Evolutionary conservation across 2,329 filamentous ascomycete species (phyloP).

Genomic region (Microascus cirrosus): DNA sequence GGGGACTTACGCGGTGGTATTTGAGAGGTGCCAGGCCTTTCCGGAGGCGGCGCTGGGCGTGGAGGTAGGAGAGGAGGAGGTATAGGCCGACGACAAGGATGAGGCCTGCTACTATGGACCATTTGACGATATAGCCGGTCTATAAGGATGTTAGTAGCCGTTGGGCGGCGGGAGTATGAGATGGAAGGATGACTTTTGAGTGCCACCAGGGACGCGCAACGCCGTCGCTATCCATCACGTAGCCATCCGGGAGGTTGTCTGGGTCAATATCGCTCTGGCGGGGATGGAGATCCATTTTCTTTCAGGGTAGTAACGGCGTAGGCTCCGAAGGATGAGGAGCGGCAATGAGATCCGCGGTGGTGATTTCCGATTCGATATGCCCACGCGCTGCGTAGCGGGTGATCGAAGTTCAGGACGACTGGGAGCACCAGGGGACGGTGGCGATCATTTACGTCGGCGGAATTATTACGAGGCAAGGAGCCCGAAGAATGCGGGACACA

Average conservation of each 20-base stretch:
- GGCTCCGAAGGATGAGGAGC: not conserved
- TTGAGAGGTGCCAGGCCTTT: constrained; percentile 53
- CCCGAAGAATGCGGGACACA: no score
- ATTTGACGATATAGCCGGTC: constrained; percentile 58
- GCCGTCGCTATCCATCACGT: constrained; percentile 13
- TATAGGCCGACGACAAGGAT: constrained; percentile 47
- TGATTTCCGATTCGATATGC: not conserved
- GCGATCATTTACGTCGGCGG: no score
- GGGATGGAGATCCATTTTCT: not conserved
- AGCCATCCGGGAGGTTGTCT: constrained; percentile 11
- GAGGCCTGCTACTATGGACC: constrained; percentile 54
- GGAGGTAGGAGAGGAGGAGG: constrained; percentile 57
- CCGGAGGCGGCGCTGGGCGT: constrained; percentile 55
- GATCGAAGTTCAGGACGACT: no score
- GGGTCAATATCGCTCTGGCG: not conserved
- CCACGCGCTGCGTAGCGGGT: no score
- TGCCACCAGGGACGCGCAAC: constrained; percentile 15
- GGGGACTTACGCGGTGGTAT: constrained; percentile 54
- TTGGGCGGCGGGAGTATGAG: not conserved
- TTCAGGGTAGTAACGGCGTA: not conserved
- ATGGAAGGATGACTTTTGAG: constrained; percentile 5
- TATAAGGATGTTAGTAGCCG: constrained; percentile 16
- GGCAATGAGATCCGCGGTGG: no score
- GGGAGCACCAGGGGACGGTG: no score
- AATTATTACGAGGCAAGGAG: no score